Evolutionary conservation across 2,329 filamentous ascomycete genomes (phyloP), one percentile per base, ranked within the genome.

Genomic region (Fusarium sublunatum): DNA sequence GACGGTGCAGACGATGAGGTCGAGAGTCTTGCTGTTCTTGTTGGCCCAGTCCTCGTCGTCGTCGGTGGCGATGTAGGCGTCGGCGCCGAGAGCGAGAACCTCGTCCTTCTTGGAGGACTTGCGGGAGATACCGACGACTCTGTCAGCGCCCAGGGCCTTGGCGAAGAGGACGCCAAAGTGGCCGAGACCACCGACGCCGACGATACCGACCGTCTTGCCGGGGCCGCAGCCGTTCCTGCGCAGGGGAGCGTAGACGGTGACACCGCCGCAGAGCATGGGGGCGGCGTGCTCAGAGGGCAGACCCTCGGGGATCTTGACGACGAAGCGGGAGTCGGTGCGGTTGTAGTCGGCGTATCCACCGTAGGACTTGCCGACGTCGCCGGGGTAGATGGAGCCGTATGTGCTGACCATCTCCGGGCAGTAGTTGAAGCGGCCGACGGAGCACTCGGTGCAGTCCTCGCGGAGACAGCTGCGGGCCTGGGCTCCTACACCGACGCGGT

Each of bases 91-190:
- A 49, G 82, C 79, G 34, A 79, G 71, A 0, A 83, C 83, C 69
- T 88, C 85, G 0, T 78, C 78, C 47, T 76, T 78, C 78, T 88
- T 88, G 58, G 73, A 73, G 6, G 73, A 75, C 10, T 75, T 79
- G 25, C 86, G 80, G 6, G 83, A 86, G 65, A 88, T 86, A 10
- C 81, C 86, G 8, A 86, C 81, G 25, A 88, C 82, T 41, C 81
- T 80, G 45, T 88, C 84, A 19, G 84, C 85, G 5, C 84, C 86
- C 9, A 91, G 75, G 2, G 89, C 89, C 72, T 86, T 87, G 2
- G 89, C 88, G 65, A 86, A 89, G 26, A 89, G 75, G 8, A 91
- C 75, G 5, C 85, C 89, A 64, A 91, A 86, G 74, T 91, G 88
- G 0, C 88, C 88, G 2, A 91, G 73, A 3, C 88, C 88, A 7